These are phyloP conservation scores for Bryoerythrophyllum caledonicum DNA, from an alignment of 225 moss, liverwort and hornwort genomes.

Conservation along the genomic window DNA sequence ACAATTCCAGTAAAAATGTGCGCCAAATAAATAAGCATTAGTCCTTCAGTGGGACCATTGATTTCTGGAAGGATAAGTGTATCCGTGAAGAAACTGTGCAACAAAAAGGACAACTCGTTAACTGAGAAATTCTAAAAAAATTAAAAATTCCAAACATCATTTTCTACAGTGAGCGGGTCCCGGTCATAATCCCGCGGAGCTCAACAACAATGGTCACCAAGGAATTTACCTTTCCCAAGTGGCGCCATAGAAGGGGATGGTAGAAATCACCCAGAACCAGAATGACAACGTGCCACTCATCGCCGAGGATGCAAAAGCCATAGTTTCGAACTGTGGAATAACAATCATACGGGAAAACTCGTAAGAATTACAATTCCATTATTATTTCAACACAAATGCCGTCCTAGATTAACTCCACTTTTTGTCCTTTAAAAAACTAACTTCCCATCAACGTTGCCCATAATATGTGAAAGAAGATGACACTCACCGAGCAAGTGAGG, in stretches of 20 bases:
- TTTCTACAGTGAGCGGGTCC: not conserved
- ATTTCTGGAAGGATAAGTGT: conserved; percentile 94
- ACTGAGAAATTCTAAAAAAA: not conserved
- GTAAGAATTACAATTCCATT: not conserved
- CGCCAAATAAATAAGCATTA: conserved; percentile 72
- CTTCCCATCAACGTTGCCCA: not conserved
- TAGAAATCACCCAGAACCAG: conserved; percentile 85
- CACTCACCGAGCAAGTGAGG: conserved; percentile 92
- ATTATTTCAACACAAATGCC: not conserved
- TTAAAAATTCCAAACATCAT: not conserved
- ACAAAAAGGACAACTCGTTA: conserved; percentile 10
- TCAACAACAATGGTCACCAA: conserved; percentile 8
- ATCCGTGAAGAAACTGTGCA: conserved; percentile 86
- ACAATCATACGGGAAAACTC: not conserved
- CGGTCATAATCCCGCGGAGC: not conserved
- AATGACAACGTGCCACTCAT: conserved; percentile 72
- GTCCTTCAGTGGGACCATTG: conserved; percentile 94
- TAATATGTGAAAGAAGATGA: not conserved
- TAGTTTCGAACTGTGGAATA: conserved; percentile 77
- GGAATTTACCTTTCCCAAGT: conserved; percentile 90
- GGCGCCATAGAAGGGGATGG: conserved; percentile 81
- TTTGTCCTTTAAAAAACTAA: conserved; percentile 3
- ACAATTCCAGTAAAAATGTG: conserved; percentile 81
- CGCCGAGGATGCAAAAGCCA: conserved; percentile 80
- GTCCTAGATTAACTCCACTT: not conserved